Base-by-base conservation (phyloP, 805 yeast species). In the Monosporozyma servazzii region DNA sequence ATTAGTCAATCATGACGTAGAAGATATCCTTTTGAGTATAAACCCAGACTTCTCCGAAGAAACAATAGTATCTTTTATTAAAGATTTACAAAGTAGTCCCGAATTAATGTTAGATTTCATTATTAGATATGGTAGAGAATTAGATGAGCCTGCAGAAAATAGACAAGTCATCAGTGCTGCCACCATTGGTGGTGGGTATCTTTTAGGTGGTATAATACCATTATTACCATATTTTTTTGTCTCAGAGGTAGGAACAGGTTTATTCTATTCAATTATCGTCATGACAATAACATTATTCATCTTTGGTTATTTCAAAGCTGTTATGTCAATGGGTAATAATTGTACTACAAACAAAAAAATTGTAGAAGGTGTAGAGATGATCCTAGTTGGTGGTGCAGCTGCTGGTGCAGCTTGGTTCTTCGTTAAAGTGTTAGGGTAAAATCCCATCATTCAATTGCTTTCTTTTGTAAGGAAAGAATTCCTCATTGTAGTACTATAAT, bases 381-480 rank as follows among this genome's bases (percentile, higher is more conserved):
- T 88, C 50, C 69, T 84, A n/a, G 90, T 88, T 48, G 99, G 99
- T 40, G 95, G 97, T n/a, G 72, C 86, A 31, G 98, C 99, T 21
- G 98, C 99, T 4, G 95, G 96, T 4, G 86, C 95, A 23, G 99
- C 99, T 10, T 91, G 96, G 96, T 80, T 80, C 45, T 78, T 90
- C 65, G 99, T 91, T 33, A 84, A 82, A 65, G 67, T 84, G 56
- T 81, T 91, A 54, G 96, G 62, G 47, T 20, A 25, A 25, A 25
- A 25, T 25, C 27, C 27, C 27, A 25, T 25, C n/a, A n/a, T n/a
- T n/a, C n/a, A n/a, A n/a, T n/a, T n/a, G n/a, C n/a, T n/a, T n/a
- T n/a, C n/a, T n/a, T n/a, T n/a, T n/a, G n/a, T n/a, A n/a, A n/a
- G n/a, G n/a, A n/a, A n/a, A 25, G 7, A 1, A 5, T 2, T 7